Evolutionary conservation across 352 stramenopile genomes (phyloP).

Genomic region (Globisporangium cystogenes): DNA sequence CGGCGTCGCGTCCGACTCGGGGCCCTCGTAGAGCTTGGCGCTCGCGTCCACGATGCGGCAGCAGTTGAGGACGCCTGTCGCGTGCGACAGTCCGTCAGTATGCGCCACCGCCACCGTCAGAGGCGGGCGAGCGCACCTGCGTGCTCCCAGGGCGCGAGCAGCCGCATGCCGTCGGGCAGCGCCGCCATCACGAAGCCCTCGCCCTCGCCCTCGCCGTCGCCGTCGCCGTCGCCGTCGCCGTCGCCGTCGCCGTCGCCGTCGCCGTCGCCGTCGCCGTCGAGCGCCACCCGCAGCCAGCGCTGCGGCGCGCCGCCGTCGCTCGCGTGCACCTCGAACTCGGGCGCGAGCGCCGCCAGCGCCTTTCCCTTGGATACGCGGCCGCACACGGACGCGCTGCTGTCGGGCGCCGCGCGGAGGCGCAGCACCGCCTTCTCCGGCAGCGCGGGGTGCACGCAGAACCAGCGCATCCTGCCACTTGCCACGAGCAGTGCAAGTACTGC

Average conservation of each 20-base stretch:
- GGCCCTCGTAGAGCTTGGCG: conserved; percentile 34
- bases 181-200: conserved; percentile 51
- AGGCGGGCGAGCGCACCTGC: conserved; percentile 5
- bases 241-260: too few relatives aligned
- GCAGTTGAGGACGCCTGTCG: conserved; percentile 33
- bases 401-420: conserved; percentile 49
- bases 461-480: too few relatives aligned
- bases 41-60: conserved; percentile 28
- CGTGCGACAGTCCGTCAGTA: not conserved
- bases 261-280: too few relatives aligned
- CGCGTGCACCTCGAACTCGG: conserved; percentile 26
- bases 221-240: too few relatives aligned
- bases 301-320: conserved; percentile 10
- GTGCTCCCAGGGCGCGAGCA: conserved; percentile 51
- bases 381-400: conserved; percentile 32
- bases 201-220: too few relatives aligned
- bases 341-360: conserved; percentile 29
- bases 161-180: conserved; percentile 30
- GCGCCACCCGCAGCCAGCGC: conserved; percentile 51
- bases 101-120: not conserved
- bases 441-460: conserved; percentile 55
- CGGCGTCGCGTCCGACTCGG: conserved; percentile 17
- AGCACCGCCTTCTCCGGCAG: conserved; percentile 55
- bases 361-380: conserved; percentile 45
- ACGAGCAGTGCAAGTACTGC: too few relatives aligned